phyloP scores from a whole-genome alignment of 73 alveolate genomes.

The Paramecium bursaria region DNA sequence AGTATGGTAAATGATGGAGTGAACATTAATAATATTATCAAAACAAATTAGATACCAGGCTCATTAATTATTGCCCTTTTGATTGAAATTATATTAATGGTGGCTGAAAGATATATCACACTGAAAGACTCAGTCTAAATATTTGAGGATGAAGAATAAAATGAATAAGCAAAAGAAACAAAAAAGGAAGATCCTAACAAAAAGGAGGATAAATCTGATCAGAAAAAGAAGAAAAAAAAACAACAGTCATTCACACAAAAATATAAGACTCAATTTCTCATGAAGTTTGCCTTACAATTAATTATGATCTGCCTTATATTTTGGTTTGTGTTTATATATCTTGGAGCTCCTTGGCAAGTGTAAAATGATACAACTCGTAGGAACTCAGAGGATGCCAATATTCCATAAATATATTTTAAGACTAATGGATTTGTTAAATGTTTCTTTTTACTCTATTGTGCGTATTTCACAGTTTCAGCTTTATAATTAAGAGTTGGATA shows the following conservation, averaged over 20 bases:
- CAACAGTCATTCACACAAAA: constrained; percentile 5
- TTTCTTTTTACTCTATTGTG: constrained; percentile 39
- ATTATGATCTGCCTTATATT: constrained; percentile 16
- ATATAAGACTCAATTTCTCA: constrained; percentile 24
- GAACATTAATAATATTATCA: constrained; percentile 33
- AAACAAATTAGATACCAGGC: constrained; percentile 44
- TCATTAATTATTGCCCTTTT: constrained; percentile 12
- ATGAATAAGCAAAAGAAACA: neutral
- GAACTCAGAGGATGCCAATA: neutral
- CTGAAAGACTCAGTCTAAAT: neutral
- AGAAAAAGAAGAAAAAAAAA: neutral
- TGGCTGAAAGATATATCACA: constrained; percentile 43
- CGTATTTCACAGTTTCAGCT: constrained; percentile 61
- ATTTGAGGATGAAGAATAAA: neutral
- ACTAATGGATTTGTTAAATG: constrained; percentile 33
- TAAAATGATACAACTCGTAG: constrained; percentile 13
- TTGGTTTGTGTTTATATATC: constrained; percentile 62
- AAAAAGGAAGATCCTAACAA: neutral
- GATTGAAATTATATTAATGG: constrained; percentile 34
- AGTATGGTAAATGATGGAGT: constrained; percentile 1
- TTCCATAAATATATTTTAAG: constrained; percentile 1
- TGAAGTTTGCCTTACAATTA: constrained; percentile 20
- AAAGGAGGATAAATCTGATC: neutral
- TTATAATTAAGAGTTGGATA: constrained; percentile 57
- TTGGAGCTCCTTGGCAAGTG: constrained; percentile 54